Conservation (phyloP, 805 yeast species). For the Wickerhamiella parazyma region DNA sequence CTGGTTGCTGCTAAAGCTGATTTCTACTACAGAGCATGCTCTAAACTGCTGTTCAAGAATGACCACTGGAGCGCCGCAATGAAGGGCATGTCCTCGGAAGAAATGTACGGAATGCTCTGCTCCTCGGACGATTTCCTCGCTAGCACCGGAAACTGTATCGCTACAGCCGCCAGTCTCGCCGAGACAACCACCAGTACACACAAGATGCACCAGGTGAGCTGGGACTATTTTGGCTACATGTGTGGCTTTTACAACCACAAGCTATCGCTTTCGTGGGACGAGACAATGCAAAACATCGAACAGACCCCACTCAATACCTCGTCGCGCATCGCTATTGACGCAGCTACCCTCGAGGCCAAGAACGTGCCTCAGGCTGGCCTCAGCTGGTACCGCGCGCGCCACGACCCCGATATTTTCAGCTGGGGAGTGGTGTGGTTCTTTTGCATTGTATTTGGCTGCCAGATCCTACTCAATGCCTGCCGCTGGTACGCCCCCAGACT, state of each 20-base stretch:
- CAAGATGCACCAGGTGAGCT: slow-evolving; percentile 1
- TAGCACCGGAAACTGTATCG: not conserved
- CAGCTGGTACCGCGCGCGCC: slow-evolving; percentile 2
- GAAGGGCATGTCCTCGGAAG: not conserved
- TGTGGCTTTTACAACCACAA: not conserved
- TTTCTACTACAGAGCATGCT: slow-evolving; percentile 3
- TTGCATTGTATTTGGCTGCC: slow-evolving; percentile 7
- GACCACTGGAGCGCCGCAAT: not conserved
- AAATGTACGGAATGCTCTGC: not conserved
- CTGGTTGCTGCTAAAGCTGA: slow-evolving; percentile 5
- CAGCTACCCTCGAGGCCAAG: not conserved
- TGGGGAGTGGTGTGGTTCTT: slow-evolving; percentile 8
- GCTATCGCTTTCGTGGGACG: not conserved
- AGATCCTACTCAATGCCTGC: slow-evolving; percentile 5
- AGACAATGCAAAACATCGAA: not conserved
- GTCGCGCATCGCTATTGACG: not conserved
- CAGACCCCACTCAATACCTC: not conserved
- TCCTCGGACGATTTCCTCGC: not conserved
- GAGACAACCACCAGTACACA: not conserved
- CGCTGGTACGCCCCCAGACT: slow-evolving; percentile 8
- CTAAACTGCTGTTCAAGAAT: not conserved
- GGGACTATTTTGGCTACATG: slow-evolving; percentile 5
- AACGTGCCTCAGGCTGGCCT: slow-evolving; percentile 1
- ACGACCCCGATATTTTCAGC: slow-evolving; percentile 5
- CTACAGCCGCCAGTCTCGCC: not conserved